Conservation (phyloP, 331 rosid genomes). For the Rhamnella rubrinervis region DNA sequence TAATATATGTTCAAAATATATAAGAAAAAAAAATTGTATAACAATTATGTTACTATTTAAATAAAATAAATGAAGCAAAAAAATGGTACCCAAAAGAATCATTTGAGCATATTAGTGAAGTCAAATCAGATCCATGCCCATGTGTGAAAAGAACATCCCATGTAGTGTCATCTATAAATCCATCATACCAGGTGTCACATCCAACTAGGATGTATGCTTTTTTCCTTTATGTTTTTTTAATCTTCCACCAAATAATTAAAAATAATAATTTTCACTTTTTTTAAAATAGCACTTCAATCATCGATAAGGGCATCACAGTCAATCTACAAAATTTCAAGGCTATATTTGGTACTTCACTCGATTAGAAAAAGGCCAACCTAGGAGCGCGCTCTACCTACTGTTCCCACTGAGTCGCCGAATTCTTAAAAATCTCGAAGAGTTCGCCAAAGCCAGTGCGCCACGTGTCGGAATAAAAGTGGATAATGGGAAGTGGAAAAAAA, state of each 20-base stretch:
- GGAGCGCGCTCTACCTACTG: neutral
- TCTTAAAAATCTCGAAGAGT: neutral
- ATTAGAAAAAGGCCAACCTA: constrained; percentile 1
- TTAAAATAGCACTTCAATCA: neutral
- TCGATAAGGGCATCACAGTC: neutral
- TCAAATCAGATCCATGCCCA: constrained; percentile 12
- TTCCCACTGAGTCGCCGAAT: constrained; percentile 6
- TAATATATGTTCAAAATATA: no score
- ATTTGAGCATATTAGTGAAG: neutral
- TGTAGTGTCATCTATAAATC: neutral
- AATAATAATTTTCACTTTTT: neutral
- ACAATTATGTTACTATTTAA: no score
- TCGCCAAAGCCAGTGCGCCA: constrained; percentile 3
- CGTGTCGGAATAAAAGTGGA: constrained; percentile 29
- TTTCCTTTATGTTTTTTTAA: no score
- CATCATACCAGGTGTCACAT: neutral
- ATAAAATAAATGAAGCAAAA: no score
- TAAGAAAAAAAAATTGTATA: no score
- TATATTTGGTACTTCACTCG: neutral
- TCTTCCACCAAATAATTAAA: neutral
- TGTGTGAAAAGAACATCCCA: constrained; percentile 15
- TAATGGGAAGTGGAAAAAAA: constrained; percentile 1
- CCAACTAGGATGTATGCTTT: constrained; percentile 11
- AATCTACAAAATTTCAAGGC: neutral
- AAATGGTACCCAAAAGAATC: no score